Evolutionary conservation across 2,329 filamentous ascomycete genomes (phyloP).

Genomic region (Cordyceps pruinosa): DNA sequence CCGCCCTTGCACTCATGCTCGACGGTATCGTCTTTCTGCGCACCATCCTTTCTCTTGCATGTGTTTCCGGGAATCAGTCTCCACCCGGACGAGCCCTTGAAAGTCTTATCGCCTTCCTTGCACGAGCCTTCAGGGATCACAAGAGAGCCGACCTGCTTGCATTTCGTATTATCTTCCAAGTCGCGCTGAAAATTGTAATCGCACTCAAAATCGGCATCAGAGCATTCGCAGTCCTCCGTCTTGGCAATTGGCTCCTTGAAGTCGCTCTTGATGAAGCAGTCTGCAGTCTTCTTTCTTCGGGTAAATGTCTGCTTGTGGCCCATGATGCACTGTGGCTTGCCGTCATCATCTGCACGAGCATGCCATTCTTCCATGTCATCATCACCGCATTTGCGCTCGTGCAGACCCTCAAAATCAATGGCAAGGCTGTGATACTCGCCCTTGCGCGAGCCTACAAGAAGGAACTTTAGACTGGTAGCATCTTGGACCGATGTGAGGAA

Average conservation of each 20-base stretch:
- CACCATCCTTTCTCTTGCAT: constrained; percentile 54
- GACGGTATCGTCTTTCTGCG: constrained; percentile 63
- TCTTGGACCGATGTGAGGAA: constrained; percentile 84
- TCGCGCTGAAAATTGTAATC: constrained; percentile 81
- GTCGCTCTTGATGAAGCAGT: constrained; percentile 82
- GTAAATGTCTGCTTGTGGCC: constrained; percentile 85
- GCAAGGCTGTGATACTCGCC: constrained; percentile 58
- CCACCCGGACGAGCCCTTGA: constrained; percentile 83
- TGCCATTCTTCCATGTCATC: constrained; percentile 84
- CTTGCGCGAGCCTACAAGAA: constrained; percentile 61
- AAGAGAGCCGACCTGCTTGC: constrained; percentile 57
- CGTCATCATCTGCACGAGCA: constrained; percentile 72
- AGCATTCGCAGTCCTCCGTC: constrained; percentile 73
- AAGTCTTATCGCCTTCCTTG: constrained; percentile 60
- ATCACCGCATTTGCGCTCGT: constrained; percentile 70
- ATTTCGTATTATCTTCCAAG: constrained; percentile 59
- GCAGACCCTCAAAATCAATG: constrained; percentile 76
- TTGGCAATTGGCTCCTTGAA: constrained; percentile 71
- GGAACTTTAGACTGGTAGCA: constrained; percentile 85
- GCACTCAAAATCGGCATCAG: constrained; percentile 84
- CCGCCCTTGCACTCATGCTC: constrained; percentile 60
- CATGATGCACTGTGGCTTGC: constrained; percentile 85
- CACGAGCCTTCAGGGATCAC: constrained; percentile 66
- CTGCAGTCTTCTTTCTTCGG: constrained; percentile 76
- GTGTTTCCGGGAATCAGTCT: constrained; percentile 80